A percentile compares a stretch with the other conserved stretches of the same genome.
These are phyloP conservation scores for Cyberlindnera maritima DNA, from an alignment of 805 yeast species.

Conservation along the genomic window DNA sequence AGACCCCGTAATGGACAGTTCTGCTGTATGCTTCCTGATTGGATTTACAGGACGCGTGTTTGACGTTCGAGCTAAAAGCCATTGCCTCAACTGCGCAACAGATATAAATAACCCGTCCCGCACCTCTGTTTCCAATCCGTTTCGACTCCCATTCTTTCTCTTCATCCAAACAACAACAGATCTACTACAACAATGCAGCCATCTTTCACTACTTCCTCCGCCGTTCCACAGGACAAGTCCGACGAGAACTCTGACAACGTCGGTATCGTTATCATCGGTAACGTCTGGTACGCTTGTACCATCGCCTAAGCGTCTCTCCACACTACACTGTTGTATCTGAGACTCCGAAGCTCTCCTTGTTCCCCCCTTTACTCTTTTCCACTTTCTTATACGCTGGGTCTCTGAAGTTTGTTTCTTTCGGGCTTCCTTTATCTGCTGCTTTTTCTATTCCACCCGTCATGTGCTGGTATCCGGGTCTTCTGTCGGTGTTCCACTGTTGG, in stretches of 20 bases:
- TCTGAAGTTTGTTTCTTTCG: no score
- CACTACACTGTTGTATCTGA: no score
- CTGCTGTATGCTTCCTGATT: no score
- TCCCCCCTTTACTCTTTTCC: background rate
- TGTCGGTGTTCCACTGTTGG: background rate
- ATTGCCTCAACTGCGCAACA: background rate
- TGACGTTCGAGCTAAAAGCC: no score
- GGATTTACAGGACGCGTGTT: no score
- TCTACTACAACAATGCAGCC: slow-evolving; percentile 9
- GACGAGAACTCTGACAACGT: slow-evolving; percentile 7
- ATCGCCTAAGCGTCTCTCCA: slow-evolving; percentile 1
- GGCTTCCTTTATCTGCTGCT: background rate
- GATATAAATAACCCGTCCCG: background rate
- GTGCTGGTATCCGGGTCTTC: background rate
- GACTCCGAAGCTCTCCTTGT: background rate
- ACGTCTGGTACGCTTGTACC: slow-evolving; percentile 7
- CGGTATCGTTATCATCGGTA: slow-evolving; percentile 4
- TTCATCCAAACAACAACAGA: background rate
- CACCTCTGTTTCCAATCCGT: background rate
- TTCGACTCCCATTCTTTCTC: background rate
- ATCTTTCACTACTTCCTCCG: slow-evolving; percentile 5
- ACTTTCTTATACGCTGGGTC: background rate
- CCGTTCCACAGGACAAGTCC: slow-evolving; percentile 8
- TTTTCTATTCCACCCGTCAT: background rate
- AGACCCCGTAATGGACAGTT: no score